These are phyloP conservation scores for Usnea hakonensis DNA, from an alignment of 495 filamentous ascomycete species.

Conservation along the genomic window DNA sequence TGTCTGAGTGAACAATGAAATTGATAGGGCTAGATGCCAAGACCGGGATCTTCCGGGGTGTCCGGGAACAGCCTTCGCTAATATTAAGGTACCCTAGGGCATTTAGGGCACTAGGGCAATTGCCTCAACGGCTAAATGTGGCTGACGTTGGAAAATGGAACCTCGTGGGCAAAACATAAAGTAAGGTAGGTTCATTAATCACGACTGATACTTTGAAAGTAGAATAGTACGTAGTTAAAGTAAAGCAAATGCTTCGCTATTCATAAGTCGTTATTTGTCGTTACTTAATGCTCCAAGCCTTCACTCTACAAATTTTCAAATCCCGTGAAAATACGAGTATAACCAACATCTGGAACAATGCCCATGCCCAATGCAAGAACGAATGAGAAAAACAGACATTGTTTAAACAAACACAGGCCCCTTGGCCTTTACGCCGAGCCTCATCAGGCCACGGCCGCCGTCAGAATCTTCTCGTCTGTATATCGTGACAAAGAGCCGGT, in stretches of 20 bases:
- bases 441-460: background rate
- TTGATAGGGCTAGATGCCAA: slow-evolving; percentile 2
- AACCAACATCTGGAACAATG: background rate
- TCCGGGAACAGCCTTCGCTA: background rate
- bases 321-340: background rate
- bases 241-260: background rate
- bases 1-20: too few relatives aligned
- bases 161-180: too few relatives aligned
- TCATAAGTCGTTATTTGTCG: background rate
- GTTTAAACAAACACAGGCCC: background rate
- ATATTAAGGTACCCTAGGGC: background rate
- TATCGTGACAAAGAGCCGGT: background rate
- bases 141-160: background rate
- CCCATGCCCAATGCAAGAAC: background rate
- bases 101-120: too few relatives aligned
- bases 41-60: background rate
- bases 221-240: too few relatives aligned
- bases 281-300: background rate
- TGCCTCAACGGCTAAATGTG: too few relatives aligned
- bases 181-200: too few relatives aligned
- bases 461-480: background rate
- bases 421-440: background rate
- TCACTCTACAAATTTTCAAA: background rate
- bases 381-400: background rate
- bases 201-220: too few relatives aligned